A percentile compares a stretch with the other conserved stretches of the same genome.
Evolutionary conservation across 2,329 filamentous ascomycete genomes (phyloP).

Genomic region (Nemania sp.): DNA sequence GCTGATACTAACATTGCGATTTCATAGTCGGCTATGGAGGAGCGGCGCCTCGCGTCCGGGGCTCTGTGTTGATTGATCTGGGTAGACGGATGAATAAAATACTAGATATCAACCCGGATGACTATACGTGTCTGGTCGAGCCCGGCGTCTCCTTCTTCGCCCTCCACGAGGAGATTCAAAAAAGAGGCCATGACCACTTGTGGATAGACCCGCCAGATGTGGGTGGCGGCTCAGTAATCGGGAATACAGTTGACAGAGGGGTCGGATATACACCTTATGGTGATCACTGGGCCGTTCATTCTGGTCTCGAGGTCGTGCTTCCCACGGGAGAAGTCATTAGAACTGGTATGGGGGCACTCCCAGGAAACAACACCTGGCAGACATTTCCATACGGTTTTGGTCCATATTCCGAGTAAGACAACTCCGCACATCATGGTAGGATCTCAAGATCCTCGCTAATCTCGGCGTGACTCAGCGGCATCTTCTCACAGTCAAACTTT

Average conservation of each 20-base stretch:
- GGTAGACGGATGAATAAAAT: slow-evolving; percentile 66
- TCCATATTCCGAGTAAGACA: slow-evolving; percentile 51
- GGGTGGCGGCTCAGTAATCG: slow-evolving; percentile 60
- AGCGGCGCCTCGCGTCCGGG: slow-evolving; percentile 64
- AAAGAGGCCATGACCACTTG: slow-evolving; percentile 54
- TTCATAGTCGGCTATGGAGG: slow-evolving; percentile 63
- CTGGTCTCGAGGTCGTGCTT: slow-evolving; percentile 59
- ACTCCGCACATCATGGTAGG: neutral
- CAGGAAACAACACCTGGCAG: slow-evolving; percentile 57
- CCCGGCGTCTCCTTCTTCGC: slow-evolving; percentile 67
- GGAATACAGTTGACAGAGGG: slow-evolving; percentile 60
- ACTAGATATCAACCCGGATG: slow-evolving; percentile 62
- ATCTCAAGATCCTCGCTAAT: slow-evolving; percentile 13
- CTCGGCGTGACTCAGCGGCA: slow-evolving; percentile 48
- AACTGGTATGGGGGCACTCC: slow-evolving; percentile 56
- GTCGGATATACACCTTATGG: slow-evolving; percentile 61
- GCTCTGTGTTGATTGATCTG: slow-evolving; percentile 64
- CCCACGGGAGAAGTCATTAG: slow-evolving; percentile 57
- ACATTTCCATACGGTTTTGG: slow-evolving; percentile 58
- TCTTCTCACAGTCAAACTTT: slow-evolving; percentile 64
- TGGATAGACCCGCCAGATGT: slow-evolving; percentile 60
- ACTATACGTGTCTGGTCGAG: slow-evolving; percentile 64
- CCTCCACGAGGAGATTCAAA: slow-evolving; percentile 60
- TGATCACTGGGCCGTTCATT: slow-evolving; percentile 57
- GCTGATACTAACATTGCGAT: slow-evolving; percentile 4